Conservation (phyloP, 2,329 filamentous ascomycete species). For the Tolypocladium tropicale region DNA sequence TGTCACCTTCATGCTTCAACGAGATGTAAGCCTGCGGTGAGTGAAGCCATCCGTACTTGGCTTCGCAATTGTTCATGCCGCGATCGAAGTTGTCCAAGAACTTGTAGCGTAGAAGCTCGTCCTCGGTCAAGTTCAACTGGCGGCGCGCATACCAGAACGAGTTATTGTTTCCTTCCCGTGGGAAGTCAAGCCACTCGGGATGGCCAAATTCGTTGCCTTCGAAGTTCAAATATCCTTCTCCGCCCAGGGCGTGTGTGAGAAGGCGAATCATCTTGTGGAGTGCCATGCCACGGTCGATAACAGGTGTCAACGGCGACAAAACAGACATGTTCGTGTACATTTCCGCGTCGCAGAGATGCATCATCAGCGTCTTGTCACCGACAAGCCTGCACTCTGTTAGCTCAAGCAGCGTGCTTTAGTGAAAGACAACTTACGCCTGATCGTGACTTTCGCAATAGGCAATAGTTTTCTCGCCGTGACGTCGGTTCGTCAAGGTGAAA, state of each 20-base stretch:
- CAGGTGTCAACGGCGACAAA: constrained; percentile 70
- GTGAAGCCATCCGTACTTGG: constrained; percentile 85
- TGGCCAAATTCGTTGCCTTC: constrained; percentile 98
- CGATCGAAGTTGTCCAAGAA: constrained; percentile 92
- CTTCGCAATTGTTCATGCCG: constrained; percentile 80
- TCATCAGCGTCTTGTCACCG: constrained; percentile 92
- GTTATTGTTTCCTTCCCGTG: constrained; percentile 83
- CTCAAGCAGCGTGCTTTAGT: constrained; percentile 4
- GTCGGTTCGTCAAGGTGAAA: constrained; percentile 82
- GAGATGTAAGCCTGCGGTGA: constrained; percentile 81
- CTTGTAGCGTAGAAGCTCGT: constrained; percentile 73
- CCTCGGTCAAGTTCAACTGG: constrained; percentile 87
- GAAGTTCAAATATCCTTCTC: constrained; percentile 96
- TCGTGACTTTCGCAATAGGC: constrained; percentile 97
- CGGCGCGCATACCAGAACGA: constrained; percentile 91
- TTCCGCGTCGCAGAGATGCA: constrained; percentile 96
- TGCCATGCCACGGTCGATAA: constrained; percentile 83
- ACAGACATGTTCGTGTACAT: constrained; percentile 97
- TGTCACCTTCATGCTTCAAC: constrained; percentile 87
- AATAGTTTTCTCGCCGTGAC: constrained; percentile 96
- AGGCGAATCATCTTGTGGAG: constrained; percentile 97
- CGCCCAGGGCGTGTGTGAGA: constrained; percentile 81
- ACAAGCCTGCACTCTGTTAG: constrained; percentile 54
- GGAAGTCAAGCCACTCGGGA: constrained; percentile 98
- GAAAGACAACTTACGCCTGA: constrained; percentile 63